Base-by-base conservation (phyloP, 2,329 filamentous ascomycete genomes). In the Fusarium sp. region DNA sequence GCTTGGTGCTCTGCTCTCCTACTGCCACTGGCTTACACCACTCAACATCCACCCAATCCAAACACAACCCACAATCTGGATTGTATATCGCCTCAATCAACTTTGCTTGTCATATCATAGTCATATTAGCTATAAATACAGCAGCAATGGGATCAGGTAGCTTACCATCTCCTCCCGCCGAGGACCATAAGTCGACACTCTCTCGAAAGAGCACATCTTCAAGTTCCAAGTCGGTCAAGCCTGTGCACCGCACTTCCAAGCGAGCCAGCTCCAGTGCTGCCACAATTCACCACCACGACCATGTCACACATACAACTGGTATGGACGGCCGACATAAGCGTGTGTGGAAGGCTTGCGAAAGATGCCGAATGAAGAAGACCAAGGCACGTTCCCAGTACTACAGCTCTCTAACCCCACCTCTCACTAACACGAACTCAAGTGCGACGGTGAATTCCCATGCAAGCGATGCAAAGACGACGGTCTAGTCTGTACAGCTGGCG, bases 341-440 rank as follows among this genome's bases (percentile, higher is more conserved):
- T 74, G 89, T 91, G 62, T 91, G 89, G 89, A 91, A 91, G 79
- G 90, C 90, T 24, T 92, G 90, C 73, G 89, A 91, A 81, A 84
- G 90, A 74, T 92, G 90, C 84, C 84, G 90, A 73, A 91, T 91
- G 89, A 92, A 91, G 85, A 92, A 92, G 84, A 92, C 90, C 61
- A 91, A 91, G 89, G 89, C 90, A 82, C 56, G 69, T 69, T 48
- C 28, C 24, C 26, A 58, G 55, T 38, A 70, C 47, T 48, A 55
- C 31, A 24, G 33, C 31, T 54, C 69, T n/a, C 58, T 57, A 28
- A 47, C 31, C 48, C 54, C 42, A 35, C 57, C 66, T 31, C 35
- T 39, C 24, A 63, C 69, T 73, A 70, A 74, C 70, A 63, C 58
- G 56, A 42, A 33, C 41, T 55, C 55, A 41, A 91, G 89, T 91